phyloP scores from a whole-genome alignment of 2,329 filamentous ascomycete species.

The Cladosporium sp. region DNA sequence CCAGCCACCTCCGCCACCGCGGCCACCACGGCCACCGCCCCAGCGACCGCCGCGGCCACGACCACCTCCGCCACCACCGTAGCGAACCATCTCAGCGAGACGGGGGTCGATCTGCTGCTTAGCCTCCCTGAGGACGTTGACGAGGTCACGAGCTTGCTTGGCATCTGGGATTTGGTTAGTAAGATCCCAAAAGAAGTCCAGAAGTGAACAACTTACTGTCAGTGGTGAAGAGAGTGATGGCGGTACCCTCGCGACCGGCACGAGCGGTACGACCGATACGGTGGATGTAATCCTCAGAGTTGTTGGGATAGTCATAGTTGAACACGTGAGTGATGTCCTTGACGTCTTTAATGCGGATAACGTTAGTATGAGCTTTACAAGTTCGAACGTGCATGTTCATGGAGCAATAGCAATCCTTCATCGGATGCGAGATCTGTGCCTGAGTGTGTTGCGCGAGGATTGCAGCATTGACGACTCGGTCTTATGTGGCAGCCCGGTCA shows the following conservation, averaged over 20 bases:
- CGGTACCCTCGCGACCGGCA: slow-evolving; percentile 85
- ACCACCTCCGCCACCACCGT: slow-evolving; percentile 76
- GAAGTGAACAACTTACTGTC: slow-evolving; percentile 72
- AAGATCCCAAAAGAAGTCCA: background rate
- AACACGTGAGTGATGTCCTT: slow-evolving; percentile 99
- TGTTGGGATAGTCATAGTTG: slow-evolving; percentile 99
- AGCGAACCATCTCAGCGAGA: slow-evolving; percentile 92
- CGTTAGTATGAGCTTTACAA: slow-evolving; percentile 28
- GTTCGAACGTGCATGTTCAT: slow-evolving; percentile 41
- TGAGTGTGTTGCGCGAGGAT: slow-evolving; percentile 23
- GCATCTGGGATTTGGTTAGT: slow-evolving; percentile 41
- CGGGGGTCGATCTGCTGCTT: slow-evolving; percentile 98
- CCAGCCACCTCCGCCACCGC: slow-evolving; percentile 39
- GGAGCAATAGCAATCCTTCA: slow-evolving; percentile 50
- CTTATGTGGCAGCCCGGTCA: slow-evolving; percentile 22
- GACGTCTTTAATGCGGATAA: slow-evolving; percentile 80
- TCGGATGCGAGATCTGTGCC: slow-evolving; percentile 43
- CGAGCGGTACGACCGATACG: slow-evolving; percentile 66
- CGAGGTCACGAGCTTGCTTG: slow-evolving; percentile 83
- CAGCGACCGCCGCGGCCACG: slow-evolving; percentile 53
- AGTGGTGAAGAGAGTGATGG: slow-evolving; percentile 98
- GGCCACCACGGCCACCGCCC: slow-evolving; percentile 54
- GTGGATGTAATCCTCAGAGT: slow-evolving; percentile 67
- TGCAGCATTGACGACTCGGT: slow-evolving; percentile 23
- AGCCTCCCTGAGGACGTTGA: slow-evolving; percentile 86